A percentile compares a stretch with the other conserved stretches of the same genome.
phyloP scores from a whole-genome alignment of 2,329 filamentous ascomycete genomes.

The Paracorniculantispora psalliotae region DNA sequence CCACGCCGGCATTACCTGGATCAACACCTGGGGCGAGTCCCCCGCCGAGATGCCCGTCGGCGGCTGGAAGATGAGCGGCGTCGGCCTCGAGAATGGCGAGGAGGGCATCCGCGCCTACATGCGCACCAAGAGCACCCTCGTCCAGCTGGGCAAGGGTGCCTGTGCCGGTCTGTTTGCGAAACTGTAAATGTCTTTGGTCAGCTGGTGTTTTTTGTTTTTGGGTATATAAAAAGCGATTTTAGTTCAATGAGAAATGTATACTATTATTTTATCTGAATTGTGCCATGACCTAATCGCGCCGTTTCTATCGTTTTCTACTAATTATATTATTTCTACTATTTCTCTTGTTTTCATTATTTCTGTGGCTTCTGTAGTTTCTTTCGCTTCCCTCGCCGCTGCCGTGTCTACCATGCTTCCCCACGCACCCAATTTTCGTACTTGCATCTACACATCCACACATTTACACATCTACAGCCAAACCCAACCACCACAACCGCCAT shows the following conservation, averaged over 20 bases:
- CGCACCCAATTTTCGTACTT: not conserved
- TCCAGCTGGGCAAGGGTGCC: constrained; percentile 68
- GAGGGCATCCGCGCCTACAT: constrained; percentile 78
- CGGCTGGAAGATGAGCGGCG: constrained; percentile 85
- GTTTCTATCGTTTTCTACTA: too few relatives aligned
- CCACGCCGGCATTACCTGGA: constrained; percentile 84
- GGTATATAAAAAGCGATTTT: constrained; percentile 7
- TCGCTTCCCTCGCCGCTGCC: not conserved
- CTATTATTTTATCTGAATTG: not conserved
- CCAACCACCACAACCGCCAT: constrained; percentile 10
- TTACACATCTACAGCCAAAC: not conserved
- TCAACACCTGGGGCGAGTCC: constrained; percentile 90
- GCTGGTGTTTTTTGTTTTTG: not conserved
- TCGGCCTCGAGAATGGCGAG: constrained; percentile 82
- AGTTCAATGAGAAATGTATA: constrained; percentile 1
- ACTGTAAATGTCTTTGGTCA: constrained; percentile 34
- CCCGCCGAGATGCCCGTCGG: constrained; percentile 90
- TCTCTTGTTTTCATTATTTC: too few relatives aligned
- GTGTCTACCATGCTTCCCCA: not conserved
- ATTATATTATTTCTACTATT: not conserved
- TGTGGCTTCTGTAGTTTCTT: too few relatives aligned
- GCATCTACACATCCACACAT: not conserved
- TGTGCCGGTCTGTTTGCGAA: constrained; percentile 66
- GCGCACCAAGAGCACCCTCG: constrained; percentile 79
- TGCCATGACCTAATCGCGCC: not conserved